phyloP scores from a whole-genome alignment of 176 grass and related monocot genomes.

The Carex myosuroides region DNA sequence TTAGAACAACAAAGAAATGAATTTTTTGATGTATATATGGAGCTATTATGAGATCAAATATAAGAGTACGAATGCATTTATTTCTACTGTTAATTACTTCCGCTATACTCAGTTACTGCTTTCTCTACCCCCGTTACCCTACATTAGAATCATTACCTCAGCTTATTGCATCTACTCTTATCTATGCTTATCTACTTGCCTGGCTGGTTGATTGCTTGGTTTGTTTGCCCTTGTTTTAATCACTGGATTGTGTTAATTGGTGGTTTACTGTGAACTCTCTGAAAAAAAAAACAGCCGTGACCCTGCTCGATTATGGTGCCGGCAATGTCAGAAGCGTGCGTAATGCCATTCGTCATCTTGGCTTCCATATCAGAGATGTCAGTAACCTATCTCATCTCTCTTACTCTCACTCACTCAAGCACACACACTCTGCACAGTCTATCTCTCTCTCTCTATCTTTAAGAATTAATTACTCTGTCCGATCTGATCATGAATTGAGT shows the following conservation, averaged over 20 bases:
- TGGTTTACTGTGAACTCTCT: too few species aligned
- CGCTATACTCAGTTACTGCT: conserved; percentile 1
- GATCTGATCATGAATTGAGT: not conserved
- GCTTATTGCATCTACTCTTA: not conserved
- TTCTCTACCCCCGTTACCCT: not conserved
- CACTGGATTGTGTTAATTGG: too few species aligned
- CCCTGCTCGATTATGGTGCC: conserved; percentile 84
- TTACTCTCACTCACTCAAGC: too few species aligned
- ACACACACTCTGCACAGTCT: too few species aligned
- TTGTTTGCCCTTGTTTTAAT: too few species aligned
- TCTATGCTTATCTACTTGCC: not conserved
- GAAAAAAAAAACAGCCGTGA: conserved; percentile 40
- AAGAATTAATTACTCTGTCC: not conserved
- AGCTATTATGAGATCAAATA: too few species aligned
- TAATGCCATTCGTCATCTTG: conserved; percentile 80
- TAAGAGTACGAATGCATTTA: not conserved
- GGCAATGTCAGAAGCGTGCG: conserved; percentile 87
- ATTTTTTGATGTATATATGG: too few species aligned
- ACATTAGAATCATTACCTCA: too few species aligned
- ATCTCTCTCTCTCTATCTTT: too few species aligned
- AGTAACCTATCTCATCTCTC: not conserved
- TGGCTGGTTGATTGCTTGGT: not conserved
- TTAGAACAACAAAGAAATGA: too few species aligned
- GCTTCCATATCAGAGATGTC: conserved; percentile 72
- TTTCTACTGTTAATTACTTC: not conserved